phyloP scores from a whole-genome alignment of 78 protist genomes.

The Polysphondylium violaceum region DNA sequence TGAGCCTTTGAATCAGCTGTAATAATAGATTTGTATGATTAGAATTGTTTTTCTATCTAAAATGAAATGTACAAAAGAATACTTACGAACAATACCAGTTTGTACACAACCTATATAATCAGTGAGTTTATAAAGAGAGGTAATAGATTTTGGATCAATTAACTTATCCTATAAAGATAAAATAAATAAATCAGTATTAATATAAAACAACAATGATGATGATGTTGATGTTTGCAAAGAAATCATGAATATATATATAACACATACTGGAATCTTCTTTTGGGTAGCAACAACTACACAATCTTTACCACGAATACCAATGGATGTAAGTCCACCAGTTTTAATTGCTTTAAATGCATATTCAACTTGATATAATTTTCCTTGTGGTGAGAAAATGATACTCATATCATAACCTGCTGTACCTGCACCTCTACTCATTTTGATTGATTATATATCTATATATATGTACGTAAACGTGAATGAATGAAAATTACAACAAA shows the following conservation, averaged over 20 bases:
- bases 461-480: background rate
- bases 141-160: slow-evolving; percentile 90
- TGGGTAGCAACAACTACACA: slow-evolving; percentile 92
- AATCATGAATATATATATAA: background rate
- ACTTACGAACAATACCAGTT: slow-evolving; percentile 93
- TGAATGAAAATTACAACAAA: background rate
- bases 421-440: slow-evolving; percentile 79
- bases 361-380: slow-evolving; percentile 98
- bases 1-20: slow-evolving; percentile 93
- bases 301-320: slow-evolving; percentile 96
- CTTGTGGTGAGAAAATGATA: slow-evolving; percentile 98
- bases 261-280: slow-evolving; percentile 94
- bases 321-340: slow-evolving; percentile 90
- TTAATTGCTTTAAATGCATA: slow-evolving; percentile 98
- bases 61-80: background rate
- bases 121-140: slow-evolving; percentile 91
- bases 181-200: background rate
- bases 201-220: too few species aligned
- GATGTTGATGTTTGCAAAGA: background rate
- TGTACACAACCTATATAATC: slow-evolving; percentile 92
- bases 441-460: background rate
- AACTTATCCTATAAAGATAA: slow-evolving; percentile 90
- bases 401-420: slow-evolving; percentile 96
- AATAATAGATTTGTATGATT: background rate
- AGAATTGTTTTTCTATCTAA: background rate